Evolutionary conservation across 1,139 yeast genomes (phyloP).

Genomic region (Tardiomyces blankii): DNA sequence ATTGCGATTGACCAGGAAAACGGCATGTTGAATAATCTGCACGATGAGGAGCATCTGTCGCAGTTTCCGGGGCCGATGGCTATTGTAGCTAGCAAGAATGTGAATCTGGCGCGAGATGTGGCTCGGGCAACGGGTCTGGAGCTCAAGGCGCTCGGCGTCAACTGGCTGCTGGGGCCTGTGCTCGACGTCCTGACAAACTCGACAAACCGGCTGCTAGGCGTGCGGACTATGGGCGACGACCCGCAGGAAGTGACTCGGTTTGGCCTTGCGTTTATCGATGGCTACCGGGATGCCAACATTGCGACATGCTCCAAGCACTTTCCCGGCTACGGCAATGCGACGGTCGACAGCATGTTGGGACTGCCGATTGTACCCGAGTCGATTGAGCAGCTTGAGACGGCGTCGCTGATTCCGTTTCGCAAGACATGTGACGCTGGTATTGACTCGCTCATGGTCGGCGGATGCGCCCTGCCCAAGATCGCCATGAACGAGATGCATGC

Average conservation of each 20-base stretch:
- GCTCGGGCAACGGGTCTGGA: constrained; percentile 48
- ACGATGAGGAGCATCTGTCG: constrained; percentile 41
- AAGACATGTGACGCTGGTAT: constrained; percentile 39
- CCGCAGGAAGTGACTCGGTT: constrained; percentile 46
- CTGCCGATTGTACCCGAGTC: constrained; percentile 51
- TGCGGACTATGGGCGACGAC: constrained; percentile 52
- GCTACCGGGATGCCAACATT: constrained; percentile 46
- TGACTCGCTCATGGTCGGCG: constrained; percentile 55
- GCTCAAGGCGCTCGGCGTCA: constrained; percentile 43
- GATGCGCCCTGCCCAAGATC: constrained; percentile 57
- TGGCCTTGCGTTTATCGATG: constrained; percentile 45
- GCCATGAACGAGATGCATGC: constrained; percentile 55
- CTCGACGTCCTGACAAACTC: constrained; percentile 51
- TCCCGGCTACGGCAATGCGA: constrained; percentile 57
- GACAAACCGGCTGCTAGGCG: constrained; percentile 49
- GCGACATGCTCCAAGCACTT: constrained; percentile 53
- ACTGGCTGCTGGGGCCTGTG: constrained; percentile 52
- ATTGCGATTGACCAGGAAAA: constrained; percentile 36
- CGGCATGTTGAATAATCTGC: constrained; percentile 44
- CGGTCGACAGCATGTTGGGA: constrained; percentile 46
- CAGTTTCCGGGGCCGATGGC: constrained; percentile 65
- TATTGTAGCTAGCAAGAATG: constrained; percentile 44
- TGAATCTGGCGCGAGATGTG: constrained; percentile 40
- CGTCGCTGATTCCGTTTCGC: constrained; percentile 44
- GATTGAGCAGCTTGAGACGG: constrained; percentile 41